phyloP scores from a whole-genome alignment of 2,329 filamentous ascomycete species.

The Exserohilum rostratum region DNA sequence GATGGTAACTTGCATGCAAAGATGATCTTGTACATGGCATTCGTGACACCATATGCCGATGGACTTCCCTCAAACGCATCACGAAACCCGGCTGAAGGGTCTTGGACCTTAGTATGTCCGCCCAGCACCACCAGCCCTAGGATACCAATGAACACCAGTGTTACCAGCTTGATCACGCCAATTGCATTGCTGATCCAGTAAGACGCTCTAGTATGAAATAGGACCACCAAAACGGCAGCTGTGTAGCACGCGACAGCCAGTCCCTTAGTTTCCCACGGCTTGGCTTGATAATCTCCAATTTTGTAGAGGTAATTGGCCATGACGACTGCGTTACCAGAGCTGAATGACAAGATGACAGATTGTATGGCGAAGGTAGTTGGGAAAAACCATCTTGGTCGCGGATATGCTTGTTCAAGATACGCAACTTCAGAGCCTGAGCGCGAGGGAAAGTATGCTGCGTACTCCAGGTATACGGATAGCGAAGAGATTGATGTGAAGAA shows the following conservation, averaged over 20 bases:
- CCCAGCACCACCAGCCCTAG: slow-evolving; percentile 40
- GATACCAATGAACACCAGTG: slow-evolving; percentile 60
- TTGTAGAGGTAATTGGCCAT: slow-evolving; percentile 40
- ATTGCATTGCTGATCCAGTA: slow-evolving; percentile 40
- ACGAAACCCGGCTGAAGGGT: not conserved
- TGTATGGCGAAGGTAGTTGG: slow-evolving; percentile 40
- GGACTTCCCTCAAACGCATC: not conserved
- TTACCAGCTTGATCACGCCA: slow-evolving; percentile 62
- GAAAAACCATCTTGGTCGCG: slow-evolving; percentile 36
- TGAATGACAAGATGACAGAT: slow-evolving; percentile 37
- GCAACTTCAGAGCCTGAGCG: slow-evolving; percentile 37
- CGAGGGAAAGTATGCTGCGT: slow-evolving; percentile 35
- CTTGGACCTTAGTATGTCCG: slow-evolving; percentile 15
- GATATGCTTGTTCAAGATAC: slow-evolving; percentile 41
- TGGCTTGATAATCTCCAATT: slow-evolving; percentile 30
- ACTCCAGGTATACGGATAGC: slow-evolving; percentile 38
- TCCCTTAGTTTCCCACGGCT: slow-evolving; percentile 39
- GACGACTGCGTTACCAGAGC: slow-evolving; percentile 39
- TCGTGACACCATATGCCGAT: not conserved
- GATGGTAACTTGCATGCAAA: slow-evolving; percentile 30
- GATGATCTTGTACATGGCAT: slow-evolving; percentile 40
- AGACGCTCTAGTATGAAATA: slow-evolving; percentile 32
- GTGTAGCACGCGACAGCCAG: slow-evolving; percentile 36
- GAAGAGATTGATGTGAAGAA: slow-evolving; percentile 34
- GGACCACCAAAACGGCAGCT: slow-evolving; percentile 30